phyloP scores from a whole-genome alignment of 345 rosid genomes.

The Syzygium oleosum region DNA sequence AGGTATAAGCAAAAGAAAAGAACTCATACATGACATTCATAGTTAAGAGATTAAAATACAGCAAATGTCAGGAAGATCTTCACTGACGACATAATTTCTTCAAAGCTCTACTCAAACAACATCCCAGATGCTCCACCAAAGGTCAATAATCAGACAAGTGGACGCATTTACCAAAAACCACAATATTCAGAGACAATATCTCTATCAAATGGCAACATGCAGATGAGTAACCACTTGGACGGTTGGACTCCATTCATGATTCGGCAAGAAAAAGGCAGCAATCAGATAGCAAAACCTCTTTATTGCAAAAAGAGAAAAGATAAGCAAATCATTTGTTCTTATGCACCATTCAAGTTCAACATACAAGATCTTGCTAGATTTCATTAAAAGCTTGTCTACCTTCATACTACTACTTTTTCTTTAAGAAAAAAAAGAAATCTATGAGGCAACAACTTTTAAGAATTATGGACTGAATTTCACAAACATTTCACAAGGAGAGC shows the following conservation, averaged over 20 bases:
- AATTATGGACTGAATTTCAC: not conserved
- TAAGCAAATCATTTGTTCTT: not conserved
- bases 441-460: not conserved
- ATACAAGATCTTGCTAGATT: not conserved
- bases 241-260: not conserved
- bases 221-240: not conserved
- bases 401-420: not conserved
- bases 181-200: not conserved
- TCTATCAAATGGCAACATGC: not conserved
- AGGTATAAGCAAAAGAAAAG: not conserved
- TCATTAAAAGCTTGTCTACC: not conserved
- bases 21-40: not conserved
- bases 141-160: not conserved
- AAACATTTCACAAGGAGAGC: not conserved
- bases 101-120: not conserved
- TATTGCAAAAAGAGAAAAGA: not conserved
- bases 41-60: not conserved
- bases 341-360: not conserved
- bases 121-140: not conserved
- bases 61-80: not conserved
- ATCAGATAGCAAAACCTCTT: not conserved
- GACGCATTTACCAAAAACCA: not conserved
- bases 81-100: not conserved
- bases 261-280: not conserved
- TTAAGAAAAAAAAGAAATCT: not conserved